Base-by-base conservation (phyloP, 208 protist genomes). In the Trypanosoma conorhini region DNA sequence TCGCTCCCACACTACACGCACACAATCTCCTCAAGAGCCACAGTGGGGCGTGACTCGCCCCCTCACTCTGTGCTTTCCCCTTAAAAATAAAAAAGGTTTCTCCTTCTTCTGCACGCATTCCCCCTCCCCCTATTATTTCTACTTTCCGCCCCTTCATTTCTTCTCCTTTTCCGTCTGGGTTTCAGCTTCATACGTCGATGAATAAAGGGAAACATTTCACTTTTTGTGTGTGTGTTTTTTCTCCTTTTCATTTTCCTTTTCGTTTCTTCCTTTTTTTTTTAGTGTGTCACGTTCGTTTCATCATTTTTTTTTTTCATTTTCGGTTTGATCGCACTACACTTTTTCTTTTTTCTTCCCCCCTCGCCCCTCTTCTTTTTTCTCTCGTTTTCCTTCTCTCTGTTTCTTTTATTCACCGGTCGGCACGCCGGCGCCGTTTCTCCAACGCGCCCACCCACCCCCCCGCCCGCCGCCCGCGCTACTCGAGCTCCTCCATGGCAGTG, bases 401-500 rank as follows among this genome's bases (percentile, higher is more conserved):
- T n/a, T 26, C 7, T 51, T n/a, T 51, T 51, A 51, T 38, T 38
- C 1, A 54, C 19, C 4, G 50, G 5, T 5, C 12, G 50, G 22
- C 9, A 21, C n/a, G 50, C 50, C n/a, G 12, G 12, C 22, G 50
- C 50, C 19, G 26, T 24, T 15, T 26, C 22, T 54, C 50, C 50
- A 19, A 54, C 4, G 12, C 50, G 21, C 50, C n/a, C n/a, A n/a
- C n/a, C n/a, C n/a, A n/a, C n/a, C n/a, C n/a, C 1, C 50, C 17
- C 4, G 50, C 50, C 28, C 15, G 44, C 28, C 63, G 15, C 51
- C 40, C n/a, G 0, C 48, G 7, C 76, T 94, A 96, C 86, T 96
- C 88, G 24, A 94, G 82, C 59, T 96, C 88, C 79, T 92, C 85
- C 88, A 96, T 92, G 33, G 87, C 87, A 10, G 87, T 92, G 62